A percentile compares a stretch with the other conserved stretches of the same genome.
phyloP scores from a whole-genome alignment of 345 rosid species.

The Sapria himalayana region DNA sequence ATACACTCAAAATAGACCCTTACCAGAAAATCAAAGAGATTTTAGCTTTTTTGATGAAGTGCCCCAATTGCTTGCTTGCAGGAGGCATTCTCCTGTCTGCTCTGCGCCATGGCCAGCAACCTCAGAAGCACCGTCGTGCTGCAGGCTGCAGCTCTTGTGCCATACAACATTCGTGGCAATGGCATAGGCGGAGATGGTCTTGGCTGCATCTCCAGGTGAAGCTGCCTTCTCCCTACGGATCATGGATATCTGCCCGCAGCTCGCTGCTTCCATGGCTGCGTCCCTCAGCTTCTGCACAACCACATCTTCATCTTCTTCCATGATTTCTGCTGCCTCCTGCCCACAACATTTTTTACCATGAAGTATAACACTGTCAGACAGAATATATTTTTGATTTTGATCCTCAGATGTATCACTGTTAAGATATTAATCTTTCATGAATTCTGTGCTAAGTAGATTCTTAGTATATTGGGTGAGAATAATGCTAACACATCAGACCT shows the following conservation, averaged over 20 bases:
- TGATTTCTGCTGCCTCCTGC: conserved; percentile 28
- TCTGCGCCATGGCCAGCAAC: too few relatives aligned
- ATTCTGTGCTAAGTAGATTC: too few relatives aligned
- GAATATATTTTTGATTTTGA: not conserved
- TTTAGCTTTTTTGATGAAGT: too few relatives aligned
- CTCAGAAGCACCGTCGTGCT: too few relatives aligned
- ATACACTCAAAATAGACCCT: too few relatives aligned
- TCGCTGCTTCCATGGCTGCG: conserved; percentile 24
- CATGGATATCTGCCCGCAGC: conserved; percentile 33
- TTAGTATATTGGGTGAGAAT: too few relatives aligned
- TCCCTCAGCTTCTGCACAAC: conserved; percentile 30
- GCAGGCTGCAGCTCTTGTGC: conserved; percentile 2
- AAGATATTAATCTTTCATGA: not conserved
- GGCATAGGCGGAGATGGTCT: conserved; percentile 20
- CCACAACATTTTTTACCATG: too few relatives aligned
- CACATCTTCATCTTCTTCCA: conserved; percentile 24
- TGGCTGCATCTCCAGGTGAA: conserved; percentile 36
- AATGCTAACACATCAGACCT: too few relatives aligned
- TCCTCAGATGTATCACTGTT: not conserved
- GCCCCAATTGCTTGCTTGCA: too few relatives aligned
- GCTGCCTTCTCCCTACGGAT: conserved; percentile 16
- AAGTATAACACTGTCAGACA: too few relatives aligned
- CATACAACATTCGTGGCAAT: conserved; percentile 35
- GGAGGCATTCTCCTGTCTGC: too few relatives aligned
- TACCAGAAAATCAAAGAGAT: too few relatives aligned